phyloP scores from a whole-genome alignment of 441 rosid genomes.

The Kokia cookei region DNA sequence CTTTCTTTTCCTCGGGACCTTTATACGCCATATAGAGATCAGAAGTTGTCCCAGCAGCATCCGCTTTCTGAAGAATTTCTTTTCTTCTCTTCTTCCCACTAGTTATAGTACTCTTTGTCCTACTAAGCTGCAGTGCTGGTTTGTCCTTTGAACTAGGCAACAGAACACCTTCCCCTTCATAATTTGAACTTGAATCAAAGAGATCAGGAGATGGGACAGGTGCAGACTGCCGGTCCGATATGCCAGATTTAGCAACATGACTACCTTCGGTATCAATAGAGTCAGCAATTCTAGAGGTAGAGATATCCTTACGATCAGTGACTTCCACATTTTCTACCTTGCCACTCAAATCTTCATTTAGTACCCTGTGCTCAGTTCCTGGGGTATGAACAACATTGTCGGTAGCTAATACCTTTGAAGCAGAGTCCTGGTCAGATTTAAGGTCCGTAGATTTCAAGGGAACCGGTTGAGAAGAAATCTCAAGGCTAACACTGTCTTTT shows the following conservation, averaged over 20 bases:
- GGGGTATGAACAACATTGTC: slow-evolving; percentile 21
- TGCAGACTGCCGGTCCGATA: slow-evolving; percentile 26
- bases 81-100: slow-evolving; percentile 50
- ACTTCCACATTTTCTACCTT: slow-evolving; percentile 14
- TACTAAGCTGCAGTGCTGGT: slow-evolving; percentile 32
- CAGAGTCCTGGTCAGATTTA: slow-evolving; percentile 20
- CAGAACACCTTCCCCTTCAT: slow-evolving; percentile 27
- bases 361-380: slow-evolving; percentile 18
- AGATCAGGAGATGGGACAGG: slow-evolving; percentile 18
- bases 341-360: slow-evolving; percentile 17
- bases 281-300: slow-evolving; percentile 21
- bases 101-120: slow-evolving; percentile 33
- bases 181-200: slow-evolving; percentile 20
- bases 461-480: slow-evolving; percentile 19
- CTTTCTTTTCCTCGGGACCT: slow-evolving; percentile 32
- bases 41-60: slow-evolving; percentile 20
- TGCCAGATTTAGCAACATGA: slow-evolving; percentile 7
- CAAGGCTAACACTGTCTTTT: slow-evolving; percentile 22
- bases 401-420: slow-evolving; percentile 1
- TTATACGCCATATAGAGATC: slow-evolving; percentile 91
- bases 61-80: slow-evolving; percentile 66
- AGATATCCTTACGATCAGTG: slow-evolving; percentile 14
- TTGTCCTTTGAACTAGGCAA: slow-evolving; percentile 46
- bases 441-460: slow-evolving; percentile 20
- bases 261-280: slow-evolving; percentile 15